Percentiles rank a stretch among this genome's conserved stretches.
Conservation (phyloP, 352 stramenopile species). For the Phytophthora citrophthora region DNA sequence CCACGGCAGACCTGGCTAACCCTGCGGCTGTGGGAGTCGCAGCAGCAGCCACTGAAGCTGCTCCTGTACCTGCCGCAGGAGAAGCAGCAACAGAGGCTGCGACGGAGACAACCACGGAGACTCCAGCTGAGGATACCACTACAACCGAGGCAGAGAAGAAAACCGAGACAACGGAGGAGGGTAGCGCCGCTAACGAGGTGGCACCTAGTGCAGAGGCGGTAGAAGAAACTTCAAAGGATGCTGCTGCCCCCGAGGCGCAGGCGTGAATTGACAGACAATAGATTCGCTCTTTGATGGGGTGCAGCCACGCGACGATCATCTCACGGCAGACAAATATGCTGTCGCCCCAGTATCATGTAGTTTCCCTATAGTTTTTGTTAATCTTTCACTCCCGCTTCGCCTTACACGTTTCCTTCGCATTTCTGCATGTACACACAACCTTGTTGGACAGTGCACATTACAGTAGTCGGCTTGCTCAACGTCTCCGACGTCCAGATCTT, state of each 20-base stretch:
- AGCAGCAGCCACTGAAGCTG: slow-evolving; percentile 8
- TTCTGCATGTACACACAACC: not conserved
- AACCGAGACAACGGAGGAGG: slow-evolving; percentile 28
- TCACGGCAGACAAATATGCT: slow-evolving; percentile 30
- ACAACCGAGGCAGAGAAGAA: slow-evolving; percentile 21
- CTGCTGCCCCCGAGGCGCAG: slow-evolving; percentile 36
- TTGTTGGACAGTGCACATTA: too few relatives aligned
- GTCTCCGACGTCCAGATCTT: slow-evolving; percentile 15
- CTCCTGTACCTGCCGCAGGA: slow-evolving; percentile 8
- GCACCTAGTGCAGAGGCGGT: slow-evolving; percentile 37
- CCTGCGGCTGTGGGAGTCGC: not conserved
- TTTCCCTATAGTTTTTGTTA: slow-evolving; percentile 37
- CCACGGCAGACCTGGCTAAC: slow-evolving; percentile 28
- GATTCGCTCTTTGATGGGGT: slow-evolving; percentile 45
- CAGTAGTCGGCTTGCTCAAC: slow-evolving; percentile 5
- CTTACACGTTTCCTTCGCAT: slow-evolving; percentile 4
- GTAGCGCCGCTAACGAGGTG: slow-evolving; percentile 33
- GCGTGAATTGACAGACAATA: slow-evolving; percentile 55
- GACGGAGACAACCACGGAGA: slow-evolving; percentile 21
- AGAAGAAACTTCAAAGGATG: slow-evolving; percentile 39
- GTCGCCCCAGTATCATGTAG: slow-evolving; percentile 37
- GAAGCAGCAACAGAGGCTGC: slow-evolving; percentile 16
- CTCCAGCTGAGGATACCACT: slow-evolving; percentile 16
- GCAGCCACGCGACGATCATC: slow-evolving; percentile 24
- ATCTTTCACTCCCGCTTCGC: slow-evolving; percentile 1